Conservation (phyloP, 768 basidiomycete species). For the Gelatoporia subvermispora region DNA sequence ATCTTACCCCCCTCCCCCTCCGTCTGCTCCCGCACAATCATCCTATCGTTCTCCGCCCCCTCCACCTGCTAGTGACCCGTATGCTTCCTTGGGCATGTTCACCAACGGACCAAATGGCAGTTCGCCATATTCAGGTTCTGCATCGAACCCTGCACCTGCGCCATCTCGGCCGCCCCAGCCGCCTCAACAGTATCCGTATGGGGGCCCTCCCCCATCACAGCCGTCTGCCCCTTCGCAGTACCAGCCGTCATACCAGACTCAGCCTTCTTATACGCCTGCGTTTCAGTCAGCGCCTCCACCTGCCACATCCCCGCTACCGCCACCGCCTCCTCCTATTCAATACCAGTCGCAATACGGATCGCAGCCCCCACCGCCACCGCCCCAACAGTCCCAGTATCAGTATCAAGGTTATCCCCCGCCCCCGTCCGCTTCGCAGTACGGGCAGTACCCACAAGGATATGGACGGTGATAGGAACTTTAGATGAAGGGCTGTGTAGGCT, state of each 20-base stretch:
- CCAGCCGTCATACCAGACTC: slow-evolving; percentile 18
- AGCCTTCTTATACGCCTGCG: slow-evolving; percentile 10
- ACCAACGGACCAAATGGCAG: slow-evolving; percentile 5
- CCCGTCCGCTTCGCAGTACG: slow-evolving; percentile 13
- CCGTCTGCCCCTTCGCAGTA: neutral
- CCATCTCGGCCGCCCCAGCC: slow-evolving; percentile 13
- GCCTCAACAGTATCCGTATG: slow-evolving; percentile 10
- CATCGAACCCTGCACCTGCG: slow-evolving; percentile 8
- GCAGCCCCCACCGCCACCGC: slow-evolving; percentile 4
- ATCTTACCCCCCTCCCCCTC: slow-evolving; percentile 13
- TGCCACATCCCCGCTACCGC: slow-evolving; percentile 7
- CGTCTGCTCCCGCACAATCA: slow-evolving; percentile 11
- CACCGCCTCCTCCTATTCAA: slow-evolving; percentile 14
- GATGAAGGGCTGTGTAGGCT: neutral
- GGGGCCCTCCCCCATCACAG: neutral
- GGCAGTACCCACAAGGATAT: slow-evolving; percentile 14
- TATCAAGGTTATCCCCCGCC: slow-evolving; percentile 15
- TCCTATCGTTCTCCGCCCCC: slow-evolving; percentile 12
- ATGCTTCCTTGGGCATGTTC: slow-evolving; percentile 20
- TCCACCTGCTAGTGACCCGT: slow-evolving; percentile 17
- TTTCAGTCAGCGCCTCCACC: slow-evolving; percentile 15
- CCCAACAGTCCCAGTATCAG: slow-evolving; percentile 12
- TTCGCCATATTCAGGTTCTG: slow-evolving; percentile 4
- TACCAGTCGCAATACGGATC: slow-evolving; percentile 15
- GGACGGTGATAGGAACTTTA: slow-evolving; percentile 4